Conservation (phyloP, 495 filamentous ascomycete genomes). For the Aspergillus panamensis region DNA sequence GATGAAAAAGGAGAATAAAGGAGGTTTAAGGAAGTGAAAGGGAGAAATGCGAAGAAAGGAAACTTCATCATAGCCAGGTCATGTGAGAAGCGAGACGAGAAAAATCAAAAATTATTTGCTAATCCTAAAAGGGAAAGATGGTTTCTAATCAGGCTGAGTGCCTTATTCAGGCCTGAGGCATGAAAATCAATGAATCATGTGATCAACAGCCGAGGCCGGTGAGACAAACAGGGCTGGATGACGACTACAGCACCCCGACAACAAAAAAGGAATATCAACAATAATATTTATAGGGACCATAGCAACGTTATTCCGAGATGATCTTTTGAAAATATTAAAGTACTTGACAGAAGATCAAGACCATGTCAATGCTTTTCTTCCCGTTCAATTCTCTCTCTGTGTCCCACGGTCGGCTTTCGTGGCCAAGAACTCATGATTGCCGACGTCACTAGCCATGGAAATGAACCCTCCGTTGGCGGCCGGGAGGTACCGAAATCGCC, state of each 20-base stretch:
- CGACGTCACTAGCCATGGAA: conserved; percentile 36
- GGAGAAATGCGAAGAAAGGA: conserved; percentile 20
- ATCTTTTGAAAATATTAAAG: no score
- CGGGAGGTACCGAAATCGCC: conserved; percentile 19
- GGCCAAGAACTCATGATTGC: conserved; percentile 21
- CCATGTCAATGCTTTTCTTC: not conserved
- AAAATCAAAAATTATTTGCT: conserved; percentile 20
- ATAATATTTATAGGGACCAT: no score
- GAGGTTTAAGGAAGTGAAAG: conserved; percentile 6
- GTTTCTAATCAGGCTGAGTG: not conserved
- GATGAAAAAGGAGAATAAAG: conserved; percentile 1
- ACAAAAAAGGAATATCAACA: not conserved
- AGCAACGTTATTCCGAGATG: no score
- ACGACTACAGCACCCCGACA: not conserved
- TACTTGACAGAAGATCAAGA: no score
- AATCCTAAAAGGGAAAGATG: conserved; percentile 17
- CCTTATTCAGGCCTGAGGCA: conserved; percentile 1
- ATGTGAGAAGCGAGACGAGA: conserved; percentile 20
- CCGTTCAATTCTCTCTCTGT: not conserved
- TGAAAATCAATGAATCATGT: not conserved
- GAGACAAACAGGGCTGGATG: not conserved
- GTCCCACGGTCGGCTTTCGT: conserved; percentile 1
- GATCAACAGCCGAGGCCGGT: not conserved
- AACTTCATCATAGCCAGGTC: conserved; percentile 19
- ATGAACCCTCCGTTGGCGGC: conserved; percentile 19